A percentile compares a stretch with the other conserved stretches of the same genome.
These are phyloP conservation scores for Rhodotorula sp. DNA, from an alignment of 1,284 basidiomycete species.

Conservation along the genomic window DNA sequence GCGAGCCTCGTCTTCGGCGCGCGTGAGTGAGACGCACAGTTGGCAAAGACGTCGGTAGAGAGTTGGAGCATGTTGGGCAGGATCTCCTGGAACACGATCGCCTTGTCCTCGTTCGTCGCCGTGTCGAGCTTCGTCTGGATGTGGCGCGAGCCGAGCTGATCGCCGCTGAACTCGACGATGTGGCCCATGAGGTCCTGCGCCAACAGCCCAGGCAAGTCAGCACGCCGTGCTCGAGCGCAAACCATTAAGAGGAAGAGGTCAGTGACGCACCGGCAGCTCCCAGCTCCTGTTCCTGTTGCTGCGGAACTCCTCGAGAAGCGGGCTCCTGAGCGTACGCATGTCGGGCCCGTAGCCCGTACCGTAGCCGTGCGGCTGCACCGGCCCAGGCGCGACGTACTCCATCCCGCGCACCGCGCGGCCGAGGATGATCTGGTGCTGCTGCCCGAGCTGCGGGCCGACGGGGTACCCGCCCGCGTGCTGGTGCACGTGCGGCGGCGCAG, in stretches of 20 bases:
- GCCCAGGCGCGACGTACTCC: conserved; percentile 42
- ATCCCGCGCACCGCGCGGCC: conserved; percentile 31
- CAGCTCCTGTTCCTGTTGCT: conserved; percentile 74
- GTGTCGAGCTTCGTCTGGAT: conserved; percentile 61
- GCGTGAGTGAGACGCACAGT: conserved; percentile 66
- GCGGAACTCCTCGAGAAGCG: conserved; percentile 79
- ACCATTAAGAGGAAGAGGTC: background rate
- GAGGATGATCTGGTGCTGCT: conserved; percentile 43
- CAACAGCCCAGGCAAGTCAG: background rate
- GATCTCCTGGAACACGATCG: conserved; percentile 83
- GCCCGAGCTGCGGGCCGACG: conserved; percentile 28
- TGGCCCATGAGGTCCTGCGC: conserved; percentile 79
- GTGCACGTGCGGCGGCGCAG: background rate
- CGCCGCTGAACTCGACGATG: conserved; percentile 88
- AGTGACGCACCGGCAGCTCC: conserved; percentile 67
- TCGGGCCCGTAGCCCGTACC: conserved; percentile 26
- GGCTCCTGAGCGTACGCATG: conserved; percentile 59
- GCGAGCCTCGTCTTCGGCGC: background rate
- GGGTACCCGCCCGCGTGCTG: background rate
- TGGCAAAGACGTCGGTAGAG: conserved; percentile 94
- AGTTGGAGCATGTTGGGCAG: conserved; percentile 76
- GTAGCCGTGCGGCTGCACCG: conserved; percentile 18
- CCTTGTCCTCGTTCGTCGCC: conserved; percentile 43
- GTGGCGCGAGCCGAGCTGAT: conserved; percentile 87
- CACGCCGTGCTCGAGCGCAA: background rate